These are phyloP conservation scores for Ceratocystis variospora DNA, from an alignment of 2,329 filamentous ascomycete genomes.

Conservation along the genomic window DNA sequence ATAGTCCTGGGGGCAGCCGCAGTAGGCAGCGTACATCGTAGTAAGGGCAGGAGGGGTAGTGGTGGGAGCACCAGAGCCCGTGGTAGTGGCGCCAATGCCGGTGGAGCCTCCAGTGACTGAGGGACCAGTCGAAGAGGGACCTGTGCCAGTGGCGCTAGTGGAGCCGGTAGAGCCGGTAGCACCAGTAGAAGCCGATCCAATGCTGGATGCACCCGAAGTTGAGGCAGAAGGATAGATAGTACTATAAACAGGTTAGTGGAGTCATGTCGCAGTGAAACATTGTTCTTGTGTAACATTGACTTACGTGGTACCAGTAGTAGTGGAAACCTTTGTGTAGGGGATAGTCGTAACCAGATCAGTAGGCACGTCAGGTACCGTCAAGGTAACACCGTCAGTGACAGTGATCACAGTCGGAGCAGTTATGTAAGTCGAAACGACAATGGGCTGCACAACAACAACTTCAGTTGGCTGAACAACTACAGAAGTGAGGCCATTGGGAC, in stretches of 20 bases:
- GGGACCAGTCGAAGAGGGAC: neutral
- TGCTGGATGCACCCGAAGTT: neutral
- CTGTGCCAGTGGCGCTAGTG: neutral
- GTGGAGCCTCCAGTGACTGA: neutral
- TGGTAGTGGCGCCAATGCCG: neutral
- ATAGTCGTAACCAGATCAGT: conserved; percentile 14
- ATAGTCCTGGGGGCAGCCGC: conserved; percentile 14
- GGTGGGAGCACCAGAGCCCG: neutral
- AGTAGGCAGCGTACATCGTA: conserved; percentile 9
- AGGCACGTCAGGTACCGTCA: conserved; percentile 12
- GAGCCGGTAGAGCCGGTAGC: neutral
- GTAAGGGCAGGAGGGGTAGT: neutral
- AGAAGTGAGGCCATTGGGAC: conserved; percentile 10
- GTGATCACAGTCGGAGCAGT: conserved; percentile 14
- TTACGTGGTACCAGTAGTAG: conserved; percentile 13
- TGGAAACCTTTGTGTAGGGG: conserved; percentile 11
- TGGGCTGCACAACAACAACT: conserved; percentile 1
- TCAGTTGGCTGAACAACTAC: conserved; percentile 14
- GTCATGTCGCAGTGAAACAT: neutral
- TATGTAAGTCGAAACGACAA: conserved; percentile 12
- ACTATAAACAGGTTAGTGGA: neutral
- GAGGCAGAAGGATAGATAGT: neutral
- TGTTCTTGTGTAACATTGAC: neutral
- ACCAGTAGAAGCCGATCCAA: neutral
- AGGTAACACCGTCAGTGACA: conserved; percentile 8